Evolutionary conservation across 2,329 filamentous ascomycete genomes (phyloP).

Genomic region (Calonectria crousiana): DNA sequence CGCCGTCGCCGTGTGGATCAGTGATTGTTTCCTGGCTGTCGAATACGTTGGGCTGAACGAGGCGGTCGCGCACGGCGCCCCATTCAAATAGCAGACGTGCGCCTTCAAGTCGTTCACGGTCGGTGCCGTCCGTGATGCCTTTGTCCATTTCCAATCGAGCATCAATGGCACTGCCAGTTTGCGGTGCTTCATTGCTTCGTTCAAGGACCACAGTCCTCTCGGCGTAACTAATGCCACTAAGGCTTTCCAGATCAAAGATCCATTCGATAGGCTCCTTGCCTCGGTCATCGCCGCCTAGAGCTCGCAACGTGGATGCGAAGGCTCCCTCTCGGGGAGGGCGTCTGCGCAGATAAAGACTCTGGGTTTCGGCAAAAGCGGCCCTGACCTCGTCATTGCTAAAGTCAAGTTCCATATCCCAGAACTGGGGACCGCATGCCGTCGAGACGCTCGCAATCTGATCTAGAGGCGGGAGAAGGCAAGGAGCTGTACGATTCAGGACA

Average conservation of each 20-base stretch:
- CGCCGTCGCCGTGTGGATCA: conserved; percentile 40
- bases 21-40: conserved; percentile 53
- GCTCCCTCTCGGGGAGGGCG: conserved; percentile 75
- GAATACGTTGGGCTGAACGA: conserved; percentile 42
- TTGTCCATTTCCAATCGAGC: conserved; percentile 75
- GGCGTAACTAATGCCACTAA: conserved; percentile 67
- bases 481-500: conserved; percentile 61
- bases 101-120: conserved; percentile 59
- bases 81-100: conserved; percentile 68
- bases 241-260: conserved; percentile 76
- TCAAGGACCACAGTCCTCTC: conserved; percentile 75
- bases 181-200: conserved; percentile 61
- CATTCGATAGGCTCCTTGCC: conserved; percentile 72
- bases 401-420: conserved; percentile 86
- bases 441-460: conserved; percentile 70
- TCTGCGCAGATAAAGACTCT: conserved; percentile 80
- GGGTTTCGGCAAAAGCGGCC: conserved; percentile 72
- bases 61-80: conserved; percentile 59
- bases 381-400: conserved; percentile 75
- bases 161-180: conserved; percentile 72
- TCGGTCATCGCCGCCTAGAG: conserved; percentile 66
- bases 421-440: conserved; percentile 72
- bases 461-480: conserved; percentile 74
- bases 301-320: conserved; percentile 81
- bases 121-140: conserved; percentile 56